Evolutionary conservation across 2,329 filamentous ascomycete genomes (phyloP), one percentile per base, ranked within the genome.

Genomic region (Pyrenophora graminea): DNA sequence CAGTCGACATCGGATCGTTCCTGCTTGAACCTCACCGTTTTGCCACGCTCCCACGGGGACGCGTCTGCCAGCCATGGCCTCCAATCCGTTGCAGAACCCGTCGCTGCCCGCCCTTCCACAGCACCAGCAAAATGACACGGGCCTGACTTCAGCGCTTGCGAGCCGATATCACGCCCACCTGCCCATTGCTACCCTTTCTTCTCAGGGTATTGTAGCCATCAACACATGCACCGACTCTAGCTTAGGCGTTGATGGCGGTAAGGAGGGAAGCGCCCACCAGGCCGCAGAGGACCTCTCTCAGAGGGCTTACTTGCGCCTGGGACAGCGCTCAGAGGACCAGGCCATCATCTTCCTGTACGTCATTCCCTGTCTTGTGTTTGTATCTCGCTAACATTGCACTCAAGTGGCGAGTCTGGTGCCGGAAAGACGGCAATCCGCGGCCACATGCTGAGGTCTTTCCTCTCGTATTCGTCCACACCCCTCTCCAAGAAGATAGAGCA

Each of bases 341-440:
- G 90, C 92, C 1, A 79, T 96, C 45, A 82, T 97, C 2, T 97
- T 99, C 65, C 77, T 99, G 91, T 97, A 82, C 79, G 90, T 83
- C 3, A 13, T 23, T 9, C 6, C 1, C 3, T 10, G 6, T 5
- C 7, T 9, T 2, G 8, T 8, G 10, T 6, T 6, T n/a, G 7
- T 36, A 6, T 10, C n/a, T 8, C 4, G 13, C 6, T 5, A 25
- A 57, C 63, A 54, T 61, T 46, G 38, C 25, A 2, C 0, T 2
- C 8, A 38, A 97, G 92, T 61, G 94, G 94, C 74, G 94, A 99
- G 82, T 96, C 91, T 50, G 94, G 94, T 39, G 87, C 94, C 27
- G 94, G 94, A 64, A 99, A 99, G 79, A 97, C 94, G 0, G 99
- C 94, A 0, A 81, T 97, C 66, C 88, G 94, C 56, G 90, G 91